A percentile compares a stretch with the other conserved stretches of the same genome.
Evolutionary conservation across 192 early-diverging fungal genomes (phyloP).

Genomic region (Coemansia sp.): DNA sequence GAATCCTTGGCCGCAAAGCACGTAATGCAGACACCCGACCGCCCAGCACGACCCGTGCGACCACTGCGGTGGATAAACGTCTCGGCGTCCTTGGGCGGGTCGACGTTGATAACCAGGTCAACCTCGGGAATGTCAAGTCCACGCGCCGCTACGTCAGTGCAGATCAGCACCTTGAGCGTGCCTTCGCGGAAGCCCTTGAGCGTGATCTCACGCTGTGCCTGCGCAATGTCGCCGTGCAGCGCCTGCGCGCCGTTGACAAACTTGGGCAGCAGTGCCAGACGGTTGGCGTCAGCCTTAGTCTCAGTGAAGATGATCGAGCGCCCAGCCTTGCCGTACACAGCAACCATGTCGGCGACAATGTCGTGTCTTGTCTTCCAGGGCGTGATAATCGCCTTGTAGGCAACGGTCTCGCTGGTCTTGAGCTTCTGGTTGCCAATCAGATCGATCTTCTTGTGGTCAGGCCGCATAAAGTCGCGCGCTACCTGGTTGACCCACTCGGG

Average conservation of each 20-base stretch:
- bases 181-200: constrained; percentile 95
- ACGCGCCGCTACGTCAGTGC: constrained; percentile 94
- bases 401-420: constrained; percentile 88
- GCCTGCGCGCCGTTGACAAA: constrained; percentile 87
- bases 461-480: constrained; percentile 68
- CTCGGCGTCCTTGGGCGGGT: constrained; percentile 93
- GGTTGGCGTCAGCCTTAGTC: constrained; percentile 90
- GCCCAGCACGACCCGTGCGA: constrained; percentile 92
- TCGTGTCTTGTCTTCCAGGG: constrained; percentile 89
- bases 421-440: constrained; percentile 85
- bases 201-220: constrained; percentile 86
- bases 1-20: constrained; percentile 91
- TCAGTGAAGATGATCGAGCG: constrained; percentile 95
- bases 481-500: constrained; percentile 74
- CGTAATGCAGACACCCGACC: constrained; percentile 86
- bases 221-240: constrained; percentile 86
- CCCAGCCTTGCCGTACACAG: constrained; percentile 83
- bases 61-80: constrained; percentile 96
- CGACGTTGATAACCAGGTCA: constrained; percentile 96
- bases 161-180: constrained; percentile 87
- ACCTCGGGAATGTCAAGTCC: constrained; percentile 97
- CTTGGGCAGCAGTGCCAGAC: constrained; percentile 77
- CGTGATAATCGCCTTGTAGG: constrained; percentile 83
- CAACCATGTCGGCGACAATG: constrained; percentile 92
- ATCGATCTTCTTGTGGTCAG: constrained; percentile 76